Evolutionary conservation across 176 grass and related monocot genomes (phyloP), one percentile per base, ranked within the genome.

Genomic region (Luzula sylvatica): DNA sequence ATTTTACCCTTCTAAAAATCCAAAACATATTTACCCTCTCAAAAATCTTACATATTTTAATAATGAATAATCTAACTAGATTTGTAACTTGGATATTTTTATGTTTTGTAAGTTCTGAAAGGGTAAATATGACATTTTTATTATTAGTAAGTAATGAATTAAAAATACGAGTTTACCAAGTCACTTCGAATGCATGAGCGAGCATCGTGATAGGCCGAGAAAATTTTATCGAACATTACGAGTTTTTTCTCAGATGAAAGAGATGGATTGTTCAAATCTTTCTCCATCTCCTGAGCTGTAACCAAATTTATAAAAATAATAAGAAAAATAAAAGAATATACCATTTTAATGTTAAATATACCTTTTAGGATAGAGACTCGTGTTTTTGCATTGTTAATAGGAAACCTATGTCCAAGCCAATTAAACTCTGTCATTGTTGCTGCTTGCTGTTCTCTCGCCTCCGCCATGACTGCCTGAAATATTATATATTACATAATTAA

Each of bases 261-360:
- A 11, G 78, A 82, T 68, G 51, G 73, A 39, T 67, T 73, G 58
- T 68, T 66, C 61, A 96, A 73, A 52, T 89, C 92, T 64, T 65
- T 96, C 78, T 89, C 92, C 48, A 89, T 77, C 81, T 96, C 84
- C 81, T 96, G 92, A 74, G 92, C 92, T 96, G 92, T 82, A 73
- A 53, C 52, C 61, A 70, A 68, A 11, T 65, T 58, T 49, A 38
- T 8, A 14, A 41, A 21, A 23, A 24, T 53, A 15, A 52, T 18
- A 43, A n/a, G 26, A 1, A 5, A 68, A 50, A 8, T 7, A 15
- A 24, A 19, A 45, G 14, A 39, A 45, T 23, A 50, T 26, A 35
- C 7, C 15, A 65, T 70, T 61, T 26, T 65, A 78, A 56, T 11
- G 58, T 65, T 56, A 1, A 11, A 67, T 59, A 65, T 52, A 96